A percentile compares a stretch with the other conserved stretches of the same genome.
These are phyloP conservation scores for Solanum bukasovii DNA, from an alignment of 257 asterid genomes.

Conservation along the genomic window DNA sequence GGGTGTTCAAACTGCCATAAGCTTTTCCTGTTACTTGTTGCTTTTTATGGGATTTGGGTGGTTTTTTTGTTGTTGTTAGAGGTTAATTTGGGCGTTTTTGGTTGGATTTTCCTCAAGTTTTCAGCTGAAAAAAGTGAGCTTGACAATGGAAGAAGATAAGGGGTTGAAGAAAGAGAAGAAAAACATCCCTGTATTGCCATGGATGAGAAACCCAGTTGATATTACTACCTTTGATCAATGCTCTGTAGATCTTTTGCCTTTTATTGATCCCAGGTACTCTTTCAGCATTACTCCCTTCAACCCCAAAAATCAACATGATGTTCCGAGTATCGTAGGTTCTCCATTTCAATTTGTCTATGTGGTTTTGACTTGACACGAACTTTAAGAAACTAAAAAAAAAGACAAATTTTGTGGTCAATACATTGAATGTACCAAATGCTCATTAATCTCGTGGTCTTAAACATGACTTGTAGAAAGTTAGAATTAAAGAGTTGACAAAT, in stretches of 20 bases:
- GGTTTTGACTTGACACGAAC: not conserved
- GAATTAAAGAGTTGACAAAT: not conserved
- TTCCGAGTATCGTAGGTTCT: not conserved
- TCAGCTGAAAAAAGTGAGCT: not conserved
- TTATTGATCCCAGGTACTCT: slow-evolving; percentile 55
- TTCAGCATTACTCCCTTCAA: not conserved
- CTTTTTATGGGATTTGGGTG: not conserved
- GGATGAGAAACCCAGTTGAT: slow-evolving; percentile 85
- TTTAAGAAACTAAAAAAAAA: too few species aligned
- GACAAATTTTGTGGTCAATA: not conserved
- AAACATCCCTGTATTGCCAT: slow-evolving; percentile 52
- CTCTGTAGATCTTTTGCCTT: slow-evolving; percentile 37
- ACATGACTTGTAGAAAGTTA: not conserved
- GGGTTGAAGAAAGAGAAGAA: slow-evolving; percentile 23
- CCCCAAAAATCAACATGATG: not conserved
- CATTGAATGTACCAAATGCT: not conserved
- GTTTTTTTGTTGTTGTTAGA: too few species aligned
- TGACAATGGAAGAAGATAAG: slow-evolving; percentile 7
- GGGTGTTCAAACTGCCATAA: not conserved
- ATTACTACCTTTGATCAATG: slow-evolving; percentile 31
- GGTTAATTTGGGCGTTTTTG: not conserved
- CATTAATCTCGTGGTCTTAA: not conserved
- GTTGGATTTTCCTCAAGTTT: not conserved
- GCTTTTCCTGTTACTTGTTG: not conserved
- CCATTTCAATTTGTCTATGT: not conserved